Percentiles rank a stretch among this genome's conserved stretches.
phyloP scores from a whole-genome alignment of 139 green algal species.

The Chlorella sp. region DNA sequence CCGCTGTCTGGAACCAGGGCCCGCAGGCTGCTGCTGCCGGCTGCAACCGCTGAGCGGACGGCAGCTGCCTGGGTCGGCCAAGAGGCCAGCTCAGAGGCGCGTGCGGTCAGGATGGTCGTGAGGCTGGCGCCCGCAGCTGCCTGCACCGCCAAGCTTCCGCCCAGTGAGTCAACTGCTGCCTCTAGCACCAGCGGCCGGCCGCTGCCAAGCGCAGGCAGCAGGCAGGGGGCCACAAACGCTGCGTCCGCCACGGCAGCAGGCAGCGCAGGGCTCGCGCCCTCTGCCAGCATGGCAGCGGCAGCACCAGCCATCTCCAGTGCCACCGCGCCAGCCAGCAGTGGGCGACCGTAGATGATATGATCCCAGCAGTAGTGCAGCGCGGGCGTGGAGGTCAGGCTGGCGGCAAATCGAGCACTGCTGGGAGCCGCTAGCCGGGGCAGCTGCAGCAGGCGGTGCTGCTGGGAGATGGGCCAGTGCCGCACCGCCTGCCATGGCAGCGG shows the following conservation, averaged over 20 bases:
- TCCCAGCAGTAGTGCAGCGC: slow-evolving; percentile 59
- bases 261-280: not conserved
- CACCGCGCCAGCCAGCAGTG: slow-evolving; percentile 61
- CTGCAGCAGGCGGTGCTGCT: slow-evolving; percentile 22
- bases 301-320: slow-evolving; percentile 55
- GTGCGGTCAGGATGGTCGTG: not conserved
- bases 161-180: not conserved
- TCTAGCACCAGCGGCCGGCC: not conserved
- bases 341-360: slow-evolving; percentile 48
- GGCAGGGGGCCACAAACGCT: slow-evolving; percentile 7
- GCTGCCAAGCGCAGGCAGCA: not conserved
- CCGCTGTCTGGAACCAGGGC: not conserved
- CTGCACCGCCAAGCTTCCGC: not conserved
- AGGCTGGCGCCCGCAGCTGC: not conserved
- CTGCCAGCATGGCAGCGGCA: slow-evolving; percentile 4
- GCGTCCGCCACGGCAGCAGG: not conserved
- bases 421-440: not conserved
- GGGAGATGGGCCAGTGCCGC: slow-evolving; percentile 6
- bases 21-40: not conserved
- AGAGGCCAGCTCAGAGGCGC: not conserved
- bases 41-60: not conserved
- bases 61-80: no score
- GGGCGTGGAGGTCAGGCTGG: not conserved
- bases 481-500: not conserved
- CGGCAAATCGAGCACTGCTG: not conserved